phyloP scores from a whole-genome alignment of 352 stramenopile genomes.

The Phytophthora quininea region DNA sequence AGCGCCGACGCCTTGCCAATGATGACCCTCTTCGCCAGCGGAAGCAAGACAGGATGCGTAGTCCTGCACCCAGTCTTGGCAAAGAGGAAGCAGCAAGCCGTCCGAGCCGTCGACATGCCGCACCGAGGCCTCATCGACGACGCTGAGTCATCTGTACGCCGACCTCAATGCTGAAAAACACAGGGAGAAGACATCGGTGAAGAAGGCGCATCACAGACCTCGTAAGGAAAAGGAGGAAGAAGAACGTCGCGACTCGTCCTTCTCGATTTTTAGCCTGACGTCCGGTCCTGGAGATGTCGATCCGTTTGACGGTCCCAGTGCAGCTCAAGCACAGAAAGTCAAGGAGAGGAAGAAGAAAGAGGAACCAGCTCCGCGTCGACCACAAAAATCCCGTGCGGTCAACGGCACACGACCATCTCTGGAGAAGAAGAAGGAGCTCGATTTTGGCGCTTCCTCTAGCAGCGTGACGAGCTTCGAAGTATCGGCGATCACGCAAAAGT shows the following conservation, averaged over 20 bases:
- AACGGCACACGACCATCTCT: conserved; percentile 22
- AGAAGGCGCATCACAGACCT: conserved; percentile 17
- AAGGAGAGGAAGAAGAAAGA: conserved; percentile 26
- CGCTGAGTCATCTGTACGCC: conserved; percentile 37
- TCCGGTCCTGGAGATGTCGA: conserved; percentile 47
- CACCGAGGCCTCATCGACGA: conserved; percentile 34
- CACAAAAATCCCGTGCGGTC: conserved; percentile 6
- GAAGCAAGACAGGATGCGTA: conserved; percentile 26
- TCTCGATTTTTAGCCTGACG: conserved; percentile 52
- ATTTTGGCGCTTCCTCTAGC: conserved; percentile 45
- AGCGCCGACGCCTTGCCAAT: conserved; percentile 20
- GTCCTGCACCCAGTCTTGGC: conserved; percentile 11
- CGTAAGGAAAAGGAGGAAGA: conserved; percentile 23
- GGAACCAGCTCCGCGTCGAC: background rate
- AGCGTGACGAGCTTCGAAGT: conserved; percentile 40
- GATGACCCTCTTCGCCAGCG: conserved; percentile 13
- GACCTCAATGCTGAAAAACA: conserved; percentile 27
- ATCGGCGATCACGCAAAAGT: conserved; percentile 49
- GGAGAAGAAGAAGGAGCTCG: conserved; percentile 45
- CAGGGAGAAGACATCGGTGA: conserved; percentile 17
- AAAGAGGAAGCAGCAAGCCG: conserved; percentile 24
- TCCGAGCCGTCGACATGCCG: conserved; percentile 35
- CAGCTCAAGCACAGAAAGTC: conserved; percentile 10
- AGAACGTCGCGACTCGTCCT: conserved; percentile 42
- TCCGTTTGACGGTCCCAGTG: conserved; percentile 24